These are phyloP conservation scores for Saccharomycopsis fodiens DNA, from an alignment of 805 yeast species.

Conservation along the genomic window DNA sequence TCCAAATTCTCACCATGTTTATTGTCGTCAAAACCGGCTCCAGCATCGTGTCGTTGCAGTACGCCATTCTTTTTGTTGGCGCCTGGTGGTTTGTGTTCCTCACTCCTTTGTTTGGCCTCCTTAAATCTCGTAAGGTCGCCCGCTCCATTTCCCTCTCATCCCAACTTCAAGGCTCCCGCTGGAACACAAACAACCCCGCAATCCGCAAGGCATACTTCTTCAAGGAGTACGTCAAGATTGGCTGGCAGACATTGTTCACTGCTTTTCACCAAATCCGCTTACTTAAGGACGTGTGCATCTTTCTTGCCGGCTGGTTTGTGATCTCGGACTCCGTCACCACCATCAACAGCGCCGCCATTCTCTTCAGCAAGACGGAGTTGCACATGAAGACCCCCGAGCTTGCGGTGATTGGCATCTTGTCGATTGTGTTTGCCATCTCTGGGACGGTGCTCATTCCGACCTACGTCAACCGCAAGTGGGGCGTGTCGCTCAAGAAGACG, in stretches of 20 bases:
- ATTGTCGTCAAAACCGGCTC: slow-evolving; percentile 37
- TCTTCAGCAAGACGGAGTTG: slow-evolving; percentile 66
- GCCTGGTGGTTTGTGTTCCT: slow-evolving; percentile 74
- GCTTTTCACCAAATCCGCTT: slow-evolving; percentile 55
- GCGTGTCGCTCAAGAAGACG: slow-evolving; percentile 38
- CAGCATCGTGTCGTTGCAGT: slow-evolving; percentile 38
- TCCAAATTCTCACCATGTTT: slow-evolving; percentile 53
- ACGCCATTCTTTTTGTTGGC: slow-evolving; percentile 59
- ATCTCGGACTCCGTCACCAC: slow-evolving; percentile 71
- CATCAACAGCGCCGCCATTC: slow-evolving; percentile 69
- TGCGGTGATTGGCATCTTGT: slow-evolving; percentile 56
- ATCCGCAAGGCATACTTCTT: slow-evolving; percentile 12
- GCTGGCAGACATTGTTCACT: slow-evolving; percentile 51
- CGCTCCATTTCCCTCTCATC: slow-evolving; percentile 23
- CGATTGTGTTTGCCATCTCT: slow-evolving; percentile 57
- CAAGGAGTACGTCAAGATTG: slow-evolving; percentile 39
- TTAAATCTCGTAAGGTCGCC: slow-evolving; percentile 38
- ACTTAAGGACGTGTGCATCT: slow-evolving; percentile 58
- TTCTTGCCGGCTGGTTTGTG: slow-evolving; percentile 68
- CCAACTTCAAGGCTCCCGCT: slow-evolving; percentile 16
- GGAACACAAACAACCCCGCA: slow-evolving; percentile 12
- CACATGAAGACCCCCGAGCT: slow-evolving; percentile 61
- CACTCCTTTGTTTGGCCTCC: slow-evolving; percentile 44
- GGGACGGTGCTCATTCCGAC: slow-evolving; percentile 59
- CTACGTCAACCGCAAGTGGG: slow-evolving; percentile 29